Conservation (phyloP, 305 asterid species). For the Petunia hybrid region DNA sequence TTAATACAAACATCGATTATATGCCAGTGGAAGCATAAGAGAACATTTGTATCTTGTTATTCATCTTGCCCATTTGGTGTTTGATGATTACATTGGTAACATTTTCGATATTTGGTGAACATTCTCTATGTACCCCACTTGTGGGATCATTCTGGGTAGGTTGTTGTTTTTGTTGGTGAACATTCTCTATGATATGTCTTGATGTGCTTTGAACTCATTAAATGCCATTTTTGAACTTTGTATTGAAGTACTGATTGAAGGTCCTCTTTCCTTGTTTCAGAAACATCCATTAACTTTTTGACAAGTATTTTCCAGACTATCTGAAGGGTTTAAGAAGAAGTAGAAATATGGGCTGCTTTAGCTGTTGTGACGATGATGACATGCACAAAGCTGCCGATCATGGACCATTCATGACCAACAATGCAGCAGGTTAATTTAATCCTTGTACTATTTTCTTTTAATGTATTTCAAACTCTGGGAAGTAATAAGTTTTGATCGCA, state of each 20-base stretch:
- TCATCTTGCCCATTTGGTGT: neutral
- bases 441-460: constrained; percentile 13
- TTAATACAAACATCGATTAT: neutral
- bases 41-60: neutral
- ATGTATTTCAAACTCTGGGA: neutral
- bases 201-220: too few species aligned
- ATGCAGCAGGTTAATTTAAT: constrained; percentile 58
- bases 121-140: too few species aligned
- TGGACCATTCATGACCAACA: constrained; percentile 60
- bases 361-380: constrained; percentile 73
- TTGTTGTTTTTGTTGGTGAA: too few species aligned
- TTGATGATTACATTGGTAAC: neutral
- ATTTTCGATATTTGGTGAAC: neutral
- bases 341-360: constrained; percentile 69
- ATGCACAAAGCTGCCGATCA: constrained; percentile 64
- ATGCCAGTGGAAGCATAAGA: neutral
- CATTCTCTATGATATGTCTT: too few species aligned
- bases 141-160: too few species aligned
- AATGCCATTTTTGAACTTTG: neutral
- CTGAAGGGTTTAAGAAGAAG: constrained; percentile 5
- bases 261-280: constrained; percentile 3
- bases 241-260: neutral
- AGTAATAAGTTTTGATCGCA: neutral
- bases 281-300: neutral
- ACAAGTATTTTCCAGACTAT: constrained; percentile 18